Evolutionary conservation across 257 asterid genomes (phyloP).

Genomic region (Ilex asprella): DNA sequence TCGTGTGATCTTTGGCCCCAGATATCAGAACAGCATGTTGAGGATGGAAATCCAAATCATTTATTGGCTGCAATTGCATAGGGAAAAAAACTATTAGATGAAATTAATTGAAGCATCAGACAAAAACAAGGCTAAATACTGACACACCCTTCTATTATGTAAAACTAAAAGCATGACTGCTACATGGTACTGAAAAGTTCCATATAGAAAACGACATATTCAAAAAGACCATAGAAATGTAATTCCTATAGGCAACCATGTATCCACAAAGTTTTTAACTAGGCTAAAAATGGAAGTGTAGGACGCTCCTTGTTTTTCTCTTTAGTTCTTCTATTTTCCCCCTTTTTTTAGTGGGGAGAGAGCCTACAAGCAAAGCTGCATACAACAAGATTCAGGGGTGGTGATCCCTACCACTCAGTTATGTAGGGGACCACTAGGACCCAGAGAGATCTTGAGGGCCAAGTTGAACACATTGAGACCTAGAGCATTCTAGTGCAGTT

Average conservation of each 20-base stretch:
- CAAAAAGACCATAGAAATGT: conserved; percentile 4
- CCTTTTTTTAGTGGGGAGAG: conserved; percentile 8
- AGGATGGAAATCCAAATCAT: conserved; percentile 93
- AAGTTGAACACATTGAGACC: no score
- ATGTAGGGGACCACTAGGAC: no score
- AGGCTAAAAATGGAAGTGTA: no score
- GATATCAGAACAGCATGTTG: conserved; percentile 67
- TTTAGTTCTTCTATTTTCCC: conserved; percentile 1
- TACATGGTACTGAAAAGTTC: conserved; percentile 1
- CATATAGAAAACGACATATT: conserved; percentile 1
- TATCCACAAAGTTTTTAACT: no score
- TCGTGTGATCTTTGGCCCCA: conserved; percentile 86
- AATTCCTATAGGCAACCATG: neutral
- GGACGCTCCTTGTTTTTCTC: no score
- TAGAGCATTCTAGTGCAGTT: no score
- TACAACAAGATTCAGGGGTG: no score
- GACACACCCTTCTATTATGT: neutral
- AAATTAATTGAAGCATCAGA: conserved; percentile 8
- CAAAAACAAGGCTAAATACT: no score
- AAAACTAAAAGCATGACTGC: conserved; percentile 6
- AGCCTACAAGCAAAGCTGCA: neutral
- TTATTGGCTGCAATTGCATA: conserved; percentile 58
- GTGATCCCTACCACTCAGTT: no score
- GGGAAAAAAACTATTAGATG: conserved; percentile 12
- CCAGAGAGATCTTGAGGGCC: no score